A percentile compares a stretch with the other conserved stretches of the same genome.
These are phyloP conservation scores for Hypoxylon sp. DNA, from an alignment of 2,329 filamentous ascomycete species.

Conservation along the genomic window DNA sequence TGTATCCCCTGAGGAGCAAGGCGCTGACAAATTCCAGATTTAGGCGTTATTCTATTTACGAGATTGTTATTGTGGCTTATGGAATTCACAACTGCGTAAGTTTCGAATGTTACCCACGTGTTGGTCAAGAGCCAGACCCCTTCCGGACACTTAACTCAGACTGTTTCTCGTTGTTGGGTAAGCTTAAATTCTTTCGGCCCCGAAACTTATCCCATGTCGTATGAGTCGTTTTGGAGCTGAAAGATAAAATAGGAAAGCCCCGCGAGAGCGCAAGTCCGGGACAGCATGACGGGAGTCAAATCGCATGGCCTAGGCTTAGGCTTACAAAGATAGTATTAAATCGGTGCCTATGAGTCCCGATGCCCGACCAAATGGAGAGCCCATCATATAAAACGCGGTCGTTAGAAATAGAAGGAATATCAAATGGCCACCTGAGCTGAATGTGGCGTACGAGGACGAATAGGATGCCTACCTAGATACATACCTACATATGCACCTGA, in stretches of 20 bases:
- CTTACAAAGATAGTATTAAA: conserved; percentile 6
- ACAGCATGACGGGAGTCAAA: not conserved
- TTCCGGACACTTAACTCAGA: not conserved
- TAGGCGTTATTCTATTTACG: not conserved
- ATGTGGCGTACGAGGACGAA: not conserved
- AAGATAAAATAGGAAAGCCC: conserved; percentile 1
- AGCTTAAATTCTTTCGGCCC: conserved; percentile 5
- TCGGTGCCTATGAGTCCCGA: conserved; percentile 9
- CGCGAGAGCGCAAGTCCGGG: not conserved
- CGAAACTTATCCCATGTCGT: conserved; percentile 5
- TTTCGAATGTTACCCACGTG: conserved; percentile 1
- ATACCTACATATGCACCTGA: not conserved
- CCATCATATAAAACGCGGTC: not conserved
- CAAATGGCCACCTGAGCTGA: not conserved
- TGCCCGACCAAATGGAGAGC: conserved; percentile 5
- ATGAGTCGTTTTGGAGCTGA: conserved; percentile 8
- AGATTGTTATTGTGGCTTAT: not conserved
- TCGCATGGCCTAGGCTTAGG: conserved; percentile 7
- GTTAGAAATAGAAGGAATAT: conserved; percentile 7
- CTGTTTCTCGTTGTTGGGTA: not conserved
- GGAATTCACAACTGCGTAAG: not conserved
- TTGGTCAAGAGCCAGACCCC: not conserved
- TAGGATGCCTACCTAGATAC: not conserved
- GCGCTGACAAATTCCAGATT: not conserved
- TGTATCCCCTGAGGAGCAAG: not conserved